Conservation (phyloP, 805 yeast genomes). For the Kodamaea hsintzibuensis region DNA sequence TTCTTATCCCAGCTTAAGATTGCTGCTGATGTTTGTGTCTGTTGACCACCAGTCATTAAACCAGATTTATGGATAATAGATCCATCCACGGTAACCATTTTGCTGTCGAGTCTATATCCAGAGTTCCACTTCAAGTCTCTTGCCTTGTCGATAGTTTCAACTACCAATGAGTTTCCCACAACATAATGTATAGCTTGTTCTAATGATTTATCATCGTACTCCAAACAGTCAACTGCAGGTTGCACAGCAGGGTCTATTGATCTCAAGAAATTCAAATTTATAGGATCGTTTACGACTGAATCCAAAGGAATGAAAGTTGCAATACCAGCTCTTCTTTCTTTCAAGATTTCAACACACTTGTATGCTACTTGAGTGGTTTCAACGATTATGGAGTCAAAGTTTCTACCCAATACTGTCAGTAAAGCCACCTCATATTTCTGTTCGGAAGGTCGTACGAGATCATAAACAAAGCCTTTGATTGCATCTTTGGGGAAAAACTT, state of each 20-base stretch:
- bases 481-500: conserved; percentile 70
- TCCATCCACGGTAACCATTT: conserved; percentile 81
- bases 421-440: conserved; percentile 73
- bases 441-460: conserved; percentile 75
- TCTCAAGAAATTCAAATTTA: conserved; percentile 56
- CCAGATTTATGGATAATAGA: conserved; percentile 83
- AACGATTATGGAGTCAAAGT: conserved; percentile 82
- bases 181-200: conserved; percentile 81
- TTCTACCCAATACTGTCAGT: conserved; percentile 73
- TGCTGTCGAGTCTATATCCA: conserved; percentile 39
- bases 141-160: conserved; percentile 71
- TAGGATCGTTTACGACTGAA: conserved; percentile 55
- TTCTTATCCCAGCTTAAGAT: conserved; percentile 68
- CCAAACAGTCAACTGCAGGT: conserved; percentile 74
- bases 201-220: conserved; percentile 58
- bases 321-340: conserved; percentile 81
- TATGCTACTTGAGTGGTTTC: conserved; percentile 68
- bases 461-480: conserved; percentile 78
- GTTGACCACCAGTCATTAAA: conserved; percentile 87
- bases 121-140: conserved; percentile 68
- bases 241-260: conserved; percentile 53
- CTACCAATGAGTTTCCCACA: conserved; percentile 76
- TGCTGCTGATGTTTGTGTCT: conserved; percentile 43
- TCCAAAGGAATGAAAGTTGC: conserved; percentile 90
- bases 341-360: conserved; percentile 74